Evolutionary conservation across 441 rosid genomes (phyloP), one percentile per base, ranked within the genome.

Genomic region (Eruca vesicaria): DNA sequence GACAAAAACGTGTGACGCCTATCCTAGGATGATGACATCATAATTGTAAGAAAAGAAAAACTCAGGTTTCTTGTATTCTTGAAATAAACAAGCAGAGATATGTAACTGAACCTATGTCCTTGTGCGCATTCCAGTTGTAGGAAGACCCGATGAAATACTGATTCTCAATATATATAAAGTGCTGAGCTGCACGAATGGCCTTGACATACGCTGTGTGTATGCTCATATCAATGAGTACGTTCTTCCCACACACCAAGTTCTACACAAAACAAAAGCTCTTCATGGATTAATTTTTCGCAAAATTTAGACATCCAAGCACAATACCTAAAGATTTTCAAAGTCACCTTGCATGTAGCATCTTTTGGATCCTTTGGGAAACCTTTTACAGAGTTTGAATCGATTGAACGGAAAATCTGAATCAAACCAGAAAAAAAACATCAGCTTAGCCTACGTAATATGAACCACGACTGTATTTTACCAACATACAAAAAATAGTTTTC

Each of bases 61-160:
- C 61, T 23, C 15, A 58, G 21, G 33, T 50, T 60, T 68, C 45
- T 18, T 9, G 28, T 16, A 52, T 63, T 20, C 66, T 64, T 43
- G 66, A 57, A 48, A 73, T 16, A 10, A 9, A 61, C 6, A 68
- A 68, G 60, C 19, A 53, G 28, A 38, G 64, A 59, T 20, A 59
- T 29, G 35, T 29, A 4, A 58, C 29, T 35, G 14, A 82, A 88
- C 97, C 96, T 84, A 94, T 91, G 84, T 82, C 85, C 82, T 83
- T 90, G 85, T 88, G 83, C 6, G 94, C 86, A 67, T 90, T 87
- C 97, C 94, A 90, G 58, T 60, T 45, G 74, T 78, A 88, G 9
- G 97, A 86, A 66, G 94, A 90, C 52, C 94, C 94, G 21, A 87
- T 73, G 69, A 92, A 88, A 62, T 92, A 87, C 35, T 92, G 94